Conservation (phyloP, 768 basidiomycete genomes). For the Boletus speciosus region DNA sequence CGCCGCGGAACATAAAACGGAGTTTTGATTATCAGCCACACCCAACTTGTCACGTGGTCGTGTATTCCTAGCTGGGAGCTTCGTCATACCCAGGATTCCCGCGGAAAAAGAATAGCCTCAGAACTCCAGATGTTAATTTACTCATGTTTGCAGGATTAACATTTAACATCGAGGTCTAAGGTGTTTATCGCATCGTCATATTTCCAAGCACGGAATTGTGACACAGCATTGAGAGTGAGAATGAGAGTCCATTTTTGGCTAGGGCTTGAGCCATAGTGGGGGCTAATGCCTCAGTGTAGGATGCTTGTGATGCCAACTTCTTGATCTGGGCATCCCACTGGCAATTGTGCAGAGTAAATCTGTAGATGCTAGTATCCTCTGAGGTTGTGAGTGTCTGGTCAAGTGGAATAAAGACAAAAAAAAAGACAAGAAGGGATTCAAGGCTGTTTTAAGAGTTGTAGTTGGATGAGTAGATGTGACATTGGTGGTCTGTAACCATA, state of each 20-base stretch:
- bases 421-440: conserved; percentile 40
- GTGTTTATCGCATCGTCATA: conserved; percentile 82
- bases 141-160: conserved; percentile 77
- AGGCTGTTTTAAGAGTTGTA: conserved; percentile 25
- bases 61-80: too few species aligned
- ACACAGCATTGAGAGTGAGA: conserved; percentile 72
- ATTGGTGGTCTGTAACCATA: conserved; percentile 51
- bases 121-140: too few species aligned
- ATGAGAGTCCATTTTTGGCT: conserved; percentile 48
- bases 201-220: conserved; percentile 64
- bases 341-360: conserved; percentile 54
- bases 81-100: too few species aligned
- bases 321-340: conserved; percentile 78
- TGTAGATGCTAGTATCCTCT: conserved; percentile 81
- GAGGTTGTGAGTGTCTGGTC: conserved; percentile 62
- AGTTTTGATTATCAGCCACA: too few species aligned
- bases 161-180: conserved; percentile 60
- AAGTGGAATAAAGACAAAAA: conserved; percentile 67
- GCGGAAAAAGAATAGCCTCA: too few species aligned
- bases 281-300: conserved; percentile 77
- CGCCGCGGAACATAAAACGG: too few species aligned
- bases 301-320: conserved; percentile 65
- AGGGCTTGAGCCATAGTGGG: conserved; percentile 23
- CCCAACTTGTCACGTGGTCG: too few species aligned
- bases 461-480: conserved; percentile 45